Evolutionary conservation across 208 protist species (phyloP).

Genomic region (Trypanosoma conorhini): DNA sequence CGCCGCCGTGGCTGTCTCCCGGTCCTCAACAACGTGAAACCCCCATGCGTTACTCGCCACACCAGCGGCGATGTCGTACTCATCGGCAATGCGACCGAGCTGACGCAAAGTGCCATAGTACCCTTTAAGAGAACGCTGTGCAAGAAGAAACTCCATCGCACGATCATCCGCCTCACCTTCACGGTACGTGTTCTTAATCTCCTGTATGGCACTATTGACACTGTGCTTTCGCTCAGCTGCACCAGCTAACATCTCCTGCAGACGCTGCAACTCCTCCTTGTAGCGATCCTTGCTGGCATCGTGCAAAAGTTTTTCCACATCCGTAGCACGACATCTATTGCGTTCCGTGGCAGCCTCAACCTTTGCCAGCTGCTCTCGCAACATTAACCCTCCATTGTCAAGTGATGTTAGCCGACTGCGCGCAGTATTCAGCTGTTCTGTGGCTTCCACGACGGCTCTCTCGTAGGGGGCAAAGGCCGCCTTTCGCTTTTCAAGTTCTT

Average conservation of each 20-base stretch:
- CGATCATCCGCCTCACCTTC: slow-evolving; percentile 87
- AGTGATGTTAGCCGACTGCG: slow-evolving; percentile 46
- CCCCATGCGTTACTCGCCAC: slow-evolving; percentile 96
- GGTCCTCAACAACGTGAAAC: slow-evolving; percentile 98
- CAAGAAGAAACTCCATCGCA: slow-evolving; percentile 83
- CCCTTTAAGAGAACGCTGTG: slow-evolving; percentile 83
- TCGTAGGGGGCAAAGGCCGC: slow-evolving; percentile 89
- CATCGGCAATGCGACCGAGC: slow-evolving; percentile 96
- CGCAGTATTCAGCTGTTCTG: slow-evolving; percentile 49
- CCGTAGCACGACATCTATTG: slow-evolving; percentile 37
- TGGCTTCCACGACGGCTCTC: slow-evolving; percentile 67
- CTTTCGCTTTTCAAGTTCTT: slow-evolving; percentile 93
- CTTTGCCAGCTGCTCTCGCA: slow-evolving; percentile 35
- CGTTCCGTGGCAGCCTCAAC: slow-evolving; percentile 33
- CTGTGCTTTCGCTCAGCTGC: slow-evolving; percentile 71
- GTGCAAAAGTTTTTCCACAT: slow-evolving; percentile 52
- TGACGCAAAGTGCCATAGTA: slow-evolving; percentile 98
- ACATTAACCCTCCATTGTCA: slow-evolving; percentile 32
- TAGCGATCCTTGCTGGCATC: slow-evolving; percentile 43
- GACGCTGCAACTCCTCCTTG: slow-evolving; percentile 60
- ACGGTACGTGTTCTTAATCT: slow-evolving; percentile 76
- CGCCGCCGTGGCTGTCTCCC: slow-evolving; percentile 86
- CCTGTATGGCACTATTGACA: slow-evolving; percentile 79
- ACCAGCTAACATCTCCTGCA: slow-evolving; percentile 72
- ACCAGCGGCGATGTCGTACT: slow-evolving; percentile 98